Base-by-base conservation (phyloP, 345 rosid genomes). In the Lenwebbia sp. region DNA sequence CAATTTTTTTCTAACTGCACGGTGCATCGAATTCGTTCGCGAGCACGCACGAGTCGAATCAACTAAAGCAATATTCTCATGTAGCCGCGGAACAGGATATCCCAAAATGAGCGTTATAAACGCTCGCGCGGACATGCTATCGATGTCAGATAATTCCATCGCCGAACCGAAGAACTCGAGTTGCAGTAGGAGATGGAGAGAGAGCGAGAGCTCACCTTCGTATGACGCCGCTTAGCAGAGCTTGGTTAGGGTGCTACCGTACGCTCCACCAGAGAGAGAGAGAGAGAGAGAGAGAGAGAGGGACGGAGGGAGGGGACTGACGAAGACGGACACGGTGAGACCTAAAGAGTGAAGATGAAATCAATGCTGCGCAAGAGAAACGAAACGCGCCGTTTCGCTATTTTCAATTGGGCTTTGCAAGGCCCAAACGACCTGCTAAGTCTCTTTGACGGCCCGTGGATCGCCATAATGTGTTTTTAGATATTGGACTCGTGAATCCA, bases 261-360 rank as follows among this genome's bases (percentile, higher is more conserved):
- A 19, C 78, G 78, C 78, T 70, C 47, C 78, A 5, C 78, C 47
- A 47, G 78, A 6, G 23, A 70, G 44, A 19, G 44, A 65, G 74
- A 0, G 33, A 58, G 30, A 2, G 30, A 2, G 19, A 0, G 41
- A 17, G 78, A 37, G 11, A 2, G 37, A 3, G 22, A 0, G 47
- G 7, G 76, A 33, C 25, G 19, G 54, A 52, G 6, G 25, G 78
- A 37, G 12, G 23, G 47, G 44, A n/a, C 44, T 9, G 76, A 70
- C 13, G 13, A 22, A 54, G 57, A 22, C 57, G 78, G 78, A 70
- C 41, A 62, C 23, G 78, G 26, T 19, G 78, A 70, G 44, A 70
- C 78, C 78, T 70, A 70, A 40, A 33, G 78, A 37, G 13, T 2
- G 47, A 33, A 33, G 4, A 33, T 10, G 78, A 70, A 33, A 19